Conservation (phyloP, 78 protist species). For the Dictyostelium purpureum region DNA sequence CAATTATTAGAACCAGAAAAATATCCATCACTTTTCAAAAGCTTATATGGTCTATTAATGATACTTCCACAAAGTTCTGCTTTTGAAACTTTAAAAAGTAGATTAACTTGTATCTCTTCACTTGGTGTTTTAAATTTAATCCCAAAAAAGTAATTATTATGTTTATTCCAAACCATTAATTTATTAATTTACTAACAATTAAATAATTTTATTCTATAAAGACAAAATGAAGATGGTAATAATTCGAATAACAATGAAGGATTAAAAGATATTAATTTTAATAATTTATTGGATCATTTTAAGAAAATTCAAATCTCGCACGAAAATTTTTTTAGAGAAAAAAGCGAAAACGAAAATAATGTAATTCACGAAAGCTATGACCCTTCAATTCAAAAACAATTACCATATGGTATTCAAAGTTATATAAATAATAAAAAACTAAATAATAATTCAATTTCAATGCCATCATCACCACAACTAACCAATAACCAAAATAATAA, state of each 20-base stretch:
- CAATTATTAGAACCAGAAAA: conserved; percentile 80
- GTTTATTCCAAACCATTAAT: background rate
- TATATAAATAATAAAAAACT: conserved; percentile 43
- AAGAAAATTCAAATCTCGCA: conserved; percentile 44
- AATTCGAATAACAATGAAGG: conserved; percentile 50
- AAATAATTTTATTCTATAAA: background rate
- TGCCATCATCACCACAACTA: background rate
- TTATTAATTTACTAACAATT: background rate
- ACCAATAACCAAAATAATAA: background rate
- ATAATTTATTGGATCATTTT: conserved; percentile 52
- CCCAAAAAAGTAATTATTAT: conserved; percentile 50
- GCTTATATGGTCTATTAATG: conserved; percentile 97
- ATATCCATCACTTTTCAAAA: conserved; percentile 89
- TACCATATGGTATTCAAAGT: conserved; percentile 61
- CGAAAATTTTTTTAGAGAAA: conserved; percentile 30
- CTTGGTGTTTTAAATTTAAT: conserved; percentile 70
- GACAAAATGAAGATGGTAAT: conserved; percentile 71
- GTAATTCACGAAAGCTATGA: background rate
- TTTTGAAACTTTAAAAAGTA: conserved; percentile 77
- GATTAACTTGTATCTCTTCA: conserved; percentile 80
- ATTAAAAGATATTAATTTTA: conserved; percentile 62
- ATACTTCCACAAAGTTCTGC: conserved; percentile 97
- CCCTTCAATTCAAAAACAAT: background rate
- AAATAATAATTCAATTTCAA: background rate
- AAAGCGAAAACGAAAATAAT: background rate